Evolutionary conservation across 148 eudicot species (phyloP).

Genomic region (Camellia lanceoleosa): DNA sequence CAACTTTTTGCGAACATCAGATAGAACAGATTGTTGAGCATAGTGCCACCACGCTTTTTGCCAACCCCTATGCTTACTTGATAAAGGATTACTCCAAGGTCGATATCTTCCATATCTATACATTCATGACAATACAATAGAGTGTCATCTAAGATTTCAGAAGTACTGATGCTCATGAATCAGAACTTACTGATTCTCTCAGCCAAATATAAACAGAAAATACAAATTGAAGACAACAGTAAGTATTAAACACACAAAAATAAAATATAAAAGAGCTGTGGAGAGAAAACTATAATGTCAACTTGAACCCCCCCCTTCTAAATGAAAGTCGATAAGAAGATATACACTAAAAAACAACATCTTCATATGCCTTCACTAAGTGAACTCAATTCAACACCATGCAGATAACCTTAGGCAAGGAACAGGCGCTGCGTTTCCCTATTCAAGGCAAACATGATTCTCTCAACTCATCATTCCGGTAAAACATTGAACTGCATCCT

Average conservation of each 20-base stretch:
- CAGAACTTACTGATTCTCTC: not conserved
- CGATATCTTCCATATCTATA: conserved; percentile 87
- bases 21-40: conserved; percentile 78
- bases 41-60: conserved; percentile 90
- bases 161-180: conserved; percentile 1
- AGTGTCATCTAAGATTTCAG: not conserved
- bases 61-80: conserved; percentile 68
- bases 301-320: not conserved
- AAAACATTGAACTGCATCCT: too few species aligned
- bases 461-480: too few species aligned
- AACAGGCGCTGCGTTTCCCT: too few species aligned
- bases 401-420: too few species aligned
- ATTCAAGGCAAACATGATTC: too few species aligned
- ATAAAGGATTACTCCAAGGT: conserved; percentile 68
- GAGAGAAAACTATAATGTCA: not conserved
- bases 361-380: too few species aligned
- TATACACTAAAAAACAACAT: not conserved
- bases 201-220: not conserved
- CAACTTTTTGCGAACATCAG: conserved; percentile 71
- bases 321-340: not conserved
- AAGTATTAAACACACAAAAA: not conserved
- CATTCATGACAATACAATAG: conserved; percentile 4
- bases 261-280: not conserved
- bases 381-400: too few species aligned
- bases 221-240: not conserved